Conservation (phyloP, 306 rosid species). For the Dryas alaskensis region DNA sequence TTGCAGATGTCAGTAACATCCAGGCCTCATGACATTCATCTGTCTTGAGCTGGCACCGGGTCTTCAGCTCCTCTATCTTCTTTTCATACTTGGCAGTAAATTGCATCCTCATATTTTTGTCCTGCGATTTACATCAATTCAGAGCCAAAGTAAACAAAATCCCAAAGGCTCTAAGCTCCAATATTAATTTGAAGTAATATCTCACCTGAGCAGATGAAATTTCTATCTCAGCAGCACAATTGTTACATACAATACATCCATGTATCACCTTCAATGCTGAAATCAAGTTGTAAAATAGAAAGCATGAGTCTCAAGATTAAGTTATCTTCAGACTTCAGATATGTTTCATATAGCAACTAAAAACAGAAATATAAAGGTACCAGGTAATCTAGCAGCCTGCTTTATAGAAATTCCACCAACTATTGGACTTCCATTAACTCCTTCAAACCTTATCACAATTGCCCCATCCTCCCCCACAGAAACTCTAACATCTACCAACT, state of each 20-base stretch:
- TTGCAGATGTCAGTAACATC: conserved; percentile 30
- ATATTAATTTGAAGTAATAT: background rate
- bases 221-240: conserved; percentile 23
- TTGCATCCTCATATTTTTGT: conserved; percentile 20
- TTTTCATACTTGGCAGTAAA: conserved; percentile 25
- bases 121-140: conserved; percentile 3
- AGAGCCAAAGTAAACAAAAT: background rate
- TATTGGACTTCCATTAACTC: conserved; percentile 29
- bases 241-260: conserved; percentile 20
- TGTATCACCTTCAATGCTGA: conserved; percentile 12
- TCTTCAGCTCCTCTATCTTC: conserved; percentile 30
- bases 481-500: conserved; percentile 19
- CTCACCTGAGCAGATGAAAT: conserved; percentile 26
- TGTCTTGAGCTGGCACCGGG: conserved; percentile 21
- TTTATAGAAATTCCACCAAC: conserved; percentile 29
- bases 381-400: conserved; percentile 9
- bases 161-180: background rate
- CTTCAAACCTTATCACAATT: conserved; percentile 21
- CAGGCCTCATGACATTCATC: conserved; percentile 36
- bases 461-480: conserved; percentile 25
- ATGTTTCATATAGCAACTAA: conserved; percentile 7
- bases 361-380: conserved; percentile 8
- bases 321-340: background rate
- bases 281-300: conserved; percentile 11
- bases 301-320: conserved; percentile 12